Evolutionary conservation across 192 early-diverging fungal genomes (phyloP).

Genomic region (Geosiphon pyriformis): DNA sequence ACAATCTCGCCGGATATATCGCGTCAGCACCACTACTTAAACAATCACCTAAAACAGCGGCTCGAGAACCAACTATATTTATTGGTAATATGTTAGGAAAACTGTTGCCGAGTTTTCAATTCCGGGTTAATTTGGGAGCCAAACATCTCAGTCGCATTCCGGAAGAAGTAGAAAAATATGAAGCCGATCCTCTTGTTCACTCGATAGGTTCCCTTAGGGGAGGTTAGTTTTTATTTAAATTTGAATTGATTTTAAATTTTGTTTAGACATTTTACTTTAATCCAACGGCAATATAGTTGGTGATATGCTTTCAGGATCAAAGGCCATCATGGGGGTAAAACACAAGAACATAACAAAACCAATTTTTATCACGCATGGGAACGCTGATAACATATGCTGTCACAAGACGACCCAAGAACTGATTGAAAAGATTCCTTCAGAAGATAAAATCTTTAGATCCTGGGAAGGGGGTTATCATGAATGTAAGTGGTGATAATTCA

Average conservation of each 20-base stretch:
- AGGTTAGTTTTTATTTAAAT: constrained; percentile 22
- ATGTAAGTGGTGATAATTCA: constrained; percentile 25
- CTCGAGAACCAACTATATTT: constrained; percentile 30
- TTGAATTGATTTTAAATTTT: neutral
- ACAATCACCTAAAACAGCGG: constrained; percentile 20
- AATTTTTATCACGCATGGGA: constrained; percentile 50
- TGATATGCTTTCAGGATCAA: constrained; percentile 48
- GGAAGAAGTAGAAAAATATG: constrained; percentile 43
- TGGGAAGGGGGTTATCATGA: constrained; percentile 35
- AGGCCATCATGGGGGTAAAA: constrained; percentile 31
- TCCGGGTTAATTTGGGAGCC: constrained; percentile 38
- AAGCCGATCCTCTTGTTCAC: constrained; percentile 53
- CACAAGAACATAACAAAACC: constrained; percentile 40
- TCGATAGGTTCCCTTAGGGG: constrained; percentile 40
- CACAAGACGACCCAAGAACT: constrained; percentile 30
- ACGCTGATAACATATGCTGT: constrained; percentile 41
- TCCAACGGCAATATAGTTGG: constrained; percentile 25
- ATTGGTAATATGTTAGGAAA: constrained; percentile 31
- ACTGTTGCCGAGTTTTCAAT: constrained; percentile 41
- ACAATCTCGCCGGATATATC: constrained; percentile 45
- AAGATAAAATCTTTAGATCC: constrained; percentile 36
- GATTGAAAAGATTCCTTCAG: constrained; percentile 34
- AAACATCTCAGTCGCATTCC: constrained; percentile 37
- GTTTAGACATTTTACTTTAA: neutral
- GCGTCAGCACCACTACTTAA: constrained; percentile 48